Evolutionary conservation across 2,329 filamentous ascomycete species (phyloP).

Genomic region (Hymenotorrendiella dingleyae): DNA sequence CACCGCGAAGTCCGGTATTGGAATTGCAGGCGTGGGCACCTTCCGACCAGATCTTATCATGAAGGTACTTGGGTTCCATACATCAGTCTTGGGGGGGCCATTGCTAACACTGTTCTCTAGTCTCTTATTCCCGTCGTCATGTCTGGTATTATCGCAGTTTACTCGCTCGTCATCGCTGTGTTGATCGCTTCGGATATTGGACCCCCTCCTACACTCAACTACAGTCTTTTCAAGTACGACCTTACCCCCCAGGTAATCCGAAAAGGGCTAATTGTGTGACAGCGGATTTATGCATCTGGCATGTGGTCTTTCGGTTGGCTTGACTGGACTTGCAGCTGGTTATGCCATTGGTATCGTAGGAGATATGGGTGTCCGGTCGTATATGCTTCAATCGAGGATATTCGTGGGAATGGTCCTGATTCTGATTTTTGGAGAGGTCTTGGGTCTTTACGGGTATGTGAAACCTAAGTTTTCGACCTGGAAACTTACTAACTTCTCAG

Average conservation of each 20-base stretch:
- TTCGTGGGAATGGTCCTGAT: conserved; percentile 99
- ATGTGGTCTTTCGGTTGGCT: conserved; percentile 82
- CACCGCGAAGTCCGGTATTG: conserved; percentile 82
- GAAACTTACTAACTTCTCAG: conserved; percentile 46
- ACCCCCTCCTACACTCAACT: conserved; percentile 62
- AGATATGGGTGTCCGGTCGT: conserved; percentile 87
- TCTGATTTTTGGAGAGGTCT: conserved; percentile 94
- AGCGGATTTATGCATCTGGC: conserved; percentile 92
- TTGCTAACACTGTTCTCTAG: conserved; percentile 36
- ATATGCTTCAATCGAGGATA: conserved; percentile 92
- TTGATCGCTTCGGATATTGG: conserved; percentile 87
- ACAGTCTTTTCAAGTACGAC: conserved; percentile 76
- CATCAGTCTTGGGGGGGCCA: neutral
- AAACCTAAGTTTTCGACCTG: neutral
- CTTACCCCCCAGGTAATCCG: conserved; percentile 14
- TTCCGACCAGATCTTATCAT: conserved; percentile 85
- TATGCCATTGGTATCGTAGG: conserved; percentile 96
- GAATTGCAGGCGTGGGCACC: conserved; percentile 78
- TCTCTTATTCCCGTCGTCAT: conserved; percentile 88
- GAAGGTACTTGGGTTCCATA: conserved; percentile 54
- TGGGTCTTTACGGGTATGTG: conserved; percentile 41
- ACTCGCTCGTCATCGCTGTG: conserved; percentile 93
- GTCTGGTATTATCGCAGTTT: conserved; percentile 98
- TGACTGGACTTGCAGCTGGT: conserved; percentile 88
- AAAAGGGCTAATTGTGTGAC: conserved; percentile 11